Evolutionary conservation across 257 asterid genomes (phyloP).

Genomic region (Solanum etuberosum): DNA sequence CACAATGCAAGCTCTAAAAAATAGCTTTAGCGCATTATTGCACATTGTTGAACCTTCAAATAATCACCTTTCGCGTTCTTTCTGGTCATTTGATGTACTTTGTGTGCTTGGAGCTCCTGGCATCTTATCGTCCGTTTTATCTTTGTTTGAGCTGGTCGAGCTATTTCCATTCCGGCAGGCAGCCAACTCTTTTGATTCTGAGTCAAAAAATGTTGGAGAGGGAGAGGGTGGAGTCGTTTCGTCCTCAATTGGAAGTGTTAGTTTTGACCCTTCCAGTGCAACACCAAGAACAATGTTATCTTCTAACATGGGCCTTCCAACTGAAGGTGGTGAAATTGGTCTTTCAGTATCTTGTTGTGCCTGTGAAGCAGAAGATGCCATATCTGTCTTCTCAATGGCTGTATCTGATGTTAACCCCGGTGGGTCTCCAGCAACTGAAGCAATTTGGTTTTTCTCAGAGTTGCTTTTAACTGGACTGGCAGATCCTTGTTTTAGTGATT

Average conservation of each 20-base stretch:
- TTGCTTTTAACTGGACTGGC: not conserved
- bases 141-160: not conserved
- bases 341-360: slow-evolving; percentile 18
- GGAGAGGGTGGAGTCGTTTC: slow-evolving; percentile 16
- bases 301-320: slow-evolving; percentile 27
- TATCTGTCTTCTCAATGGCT: not conserved
- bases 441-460: slow-evolving; percentile 3
- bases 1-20: slow-evolving; percentile 25
- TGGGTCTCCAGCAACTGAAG: slow-evolving; percentile 1
- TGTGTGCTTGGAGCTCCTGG: slow-evolving; percentile 5
- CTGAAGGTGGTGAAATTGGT: slow-evolving; percentile 19
- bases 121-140: slow-evolving; percentile 15
- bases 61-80: slow-evolving; percentile 3
- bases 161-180: slow-evolving; percentile 12
- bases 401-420: slow-evolving; percentile 7
- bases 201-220: not conserved
- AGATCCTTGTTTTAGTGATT: not conserved
- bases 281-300: slow-evolving; percentile 95
- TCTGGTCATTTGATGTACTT: slow-evolving; percentile 7
- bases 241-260: slow-evolving; percentile 93
- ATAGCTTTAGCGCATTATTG: slow-evolving; percentile 17
- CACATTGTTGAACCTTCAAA: not conserved
- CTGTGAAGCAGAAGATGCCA: not conserved
- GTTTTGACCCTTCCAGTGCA: slow-evolving; percentile 88
- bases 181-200: slow-evolving; percentile 20